These are phyloP conservation scores for Prunus davidiana DNA, from an alignment of 306 rosid species.

Conservation along the genomic window DNA sequence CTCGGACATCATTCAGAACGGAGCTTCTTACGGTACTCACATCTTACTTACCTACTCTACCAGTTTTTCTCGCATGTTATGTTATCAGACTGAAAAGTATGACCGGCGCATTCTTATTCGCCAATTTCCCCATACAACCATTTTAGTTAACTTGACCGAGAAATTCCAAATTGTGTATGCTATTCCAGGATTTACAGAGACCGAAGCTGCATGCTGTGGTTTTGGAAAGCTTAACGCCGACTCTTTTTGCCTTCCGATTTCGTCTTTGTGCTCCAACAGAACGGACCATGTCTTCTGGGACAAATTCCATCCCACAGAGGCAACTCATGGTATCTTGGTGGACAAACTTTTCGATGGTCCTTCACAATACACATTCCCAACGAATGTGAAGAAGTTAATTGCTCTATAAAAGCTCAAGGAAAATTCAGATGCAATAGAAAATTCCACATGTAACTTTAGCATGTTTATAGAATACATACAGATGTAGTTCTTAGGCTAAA, in stretches of 20 bases:
- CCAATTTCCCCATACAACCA: no score
- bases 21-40: constrained; percentile 44
- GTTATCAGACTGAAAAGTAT: no score
- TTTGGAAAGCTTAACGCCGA: constrained; percentile 49
- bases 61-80: not conserved
- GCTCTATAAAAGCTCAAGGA: constrained; percentile 25
- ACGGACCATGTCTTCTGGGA: constrained; percentile 74
- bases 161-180: not conserved
- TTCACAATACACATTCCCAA: constrained; percentile 42
- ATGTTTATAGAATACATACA: not conserved
- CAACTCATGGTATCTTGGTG: constrained; percentile 36
- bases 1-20: constrained; percentile 32
- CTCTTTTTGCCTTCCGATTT: constrained; percentile 47
- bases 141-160: not conserved
- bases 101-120: no score
- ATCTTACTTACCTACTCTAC: not conserved
- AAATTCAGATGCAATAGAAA: not conserved
- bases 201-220: constrained; percentile 78
- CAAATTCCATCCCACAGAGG: constrained; percentile 67
- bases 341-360: constrained; percentile 52
- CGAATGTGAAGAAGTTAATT: constrained; percentile 51
- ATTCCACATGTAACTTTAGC: not conserved
- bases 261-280: constrained; percentile 56
- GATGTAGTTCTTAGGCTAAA: not conserved
- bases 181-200: constrained; percentile 61